A percentile compares a stretch with the other conserved stretches of the same genome.
Evolutionary conservation across 228 moss, liverwort and hornwort genomes (phyloP).

Genomic region (Sphagnum magellanicum): DNA sequence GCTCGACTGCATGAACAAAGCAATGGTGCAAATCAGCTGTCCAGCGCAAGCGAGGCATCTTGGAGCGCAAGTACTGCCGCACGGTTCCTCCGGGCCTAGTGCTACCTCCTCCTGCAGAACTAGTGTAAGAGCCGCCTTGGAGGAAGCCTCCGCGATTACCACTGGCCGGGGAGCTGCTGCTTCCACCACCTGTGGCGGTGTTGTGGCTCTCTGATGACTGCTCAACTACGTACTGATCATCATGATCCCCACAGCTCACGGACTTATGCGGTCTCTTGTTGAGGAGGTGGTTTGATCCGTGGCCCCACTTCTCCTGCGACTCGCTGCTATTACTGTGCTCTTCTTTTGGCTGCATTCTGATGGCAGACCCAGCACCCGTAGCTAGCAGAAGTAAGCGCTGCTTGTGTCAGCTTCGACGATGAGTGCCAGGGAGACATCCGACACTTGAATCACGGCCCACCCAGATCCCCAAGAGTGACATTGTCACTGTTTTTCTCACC

Average conservation of each 20-base stretch:
- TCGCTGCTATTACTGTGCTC: conserved; percentile 67
- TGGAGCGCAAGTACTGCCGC: conserved; percentile 73
- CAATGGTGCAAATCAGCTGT: conserved; percentile 74
- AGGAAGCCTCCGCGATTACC: conserved; percentile 1
- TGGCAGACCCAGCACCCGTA: no score
- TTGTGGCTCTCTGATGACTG: conserved; percentile 64
- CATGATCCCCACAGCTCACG: conserved; percentile 24
- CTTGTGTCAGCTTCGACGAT: no score
- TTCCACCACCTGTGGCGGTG: conserved; percentile 19
- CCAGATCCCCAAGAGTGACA: no score
- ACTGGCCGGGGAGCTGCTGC: conserved; percentile 24
- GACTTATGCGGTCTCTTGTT: conserved; percentile 30
- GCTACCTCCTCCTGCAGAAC: conserved; percentile 7
- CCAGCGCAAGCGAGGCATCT: conserved; percentile 79
- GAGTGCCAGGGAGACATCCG: no score
- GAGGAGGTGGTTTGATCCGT: conserved; percentile 22
- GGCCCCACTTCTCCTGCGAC: conserved; percentile 32
- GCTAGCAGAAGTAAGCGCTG: no score
- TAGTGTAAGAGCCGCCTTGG: background rate
- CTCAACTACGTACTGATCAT: conserved; percentile 38
- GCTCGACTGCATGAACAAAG: conserved; percentile 69
- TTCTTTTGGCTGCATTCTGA: conserved; percentile 52
- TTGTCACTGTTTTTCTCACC: no score
- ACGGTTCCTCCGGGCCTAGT: conserved; percentile 52
- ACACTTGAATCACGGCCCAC: no score